Conservation (phyloP, 1,139 yeast species). For the Suhomyces bokatorum region DNA sequence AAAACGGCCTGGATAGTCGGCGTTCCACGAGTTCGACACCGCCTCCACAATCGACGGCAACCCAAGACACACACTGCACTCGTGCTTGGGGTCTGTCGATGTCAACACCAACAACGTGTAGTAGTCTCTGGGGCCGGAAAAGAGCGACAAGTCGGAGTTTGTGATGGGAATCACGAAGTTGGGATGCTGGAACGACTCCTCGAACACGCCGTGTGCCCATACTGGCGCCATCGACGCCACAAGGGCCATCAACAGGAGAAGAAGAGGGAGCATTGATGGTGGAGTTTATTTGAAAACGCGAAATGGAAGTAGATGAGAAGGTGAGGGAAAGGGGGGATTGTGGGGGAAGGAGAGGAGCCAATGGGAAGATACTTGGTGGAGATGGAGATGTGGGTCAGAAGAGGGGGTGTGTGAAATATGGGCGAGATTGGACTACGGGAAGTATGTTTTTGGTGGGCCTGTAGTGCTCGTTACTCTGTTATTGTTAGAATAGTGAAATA, state of each 20-base stretch:
- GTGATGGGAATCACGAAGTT: slow-evolving; percentile 31
- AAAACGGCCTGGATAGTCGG: slow-evolving; percentile 40
- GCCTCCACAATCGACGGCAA: slow-evolving; percentile 39
- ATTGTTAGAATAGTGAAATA: too few relatives aligned
- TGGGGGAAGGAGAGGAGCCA: too few relatives aligned
- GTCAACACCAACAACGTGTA: slow-evolving; percentile 47
- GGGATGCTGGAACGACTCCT: slow-evolving; percentile 9
- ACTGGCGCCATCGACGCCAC: neutral
- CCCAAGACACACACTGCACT: slow-evolving; percentile 43
- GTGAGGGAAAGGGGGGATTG: neutral
- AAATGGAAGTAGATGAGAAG: neutral
- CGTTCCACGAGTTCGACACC: slow-evolving; percentile 46
- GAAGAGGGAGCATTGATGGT: neutral
- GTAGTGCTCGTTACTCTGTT: too few relatives aligned
- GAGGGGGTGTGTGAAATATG: too few relatives aligned
- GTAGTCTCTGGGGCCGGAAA: slow-evolving; percentile 42
- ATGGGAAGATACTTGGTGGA: too few relatives aligned
- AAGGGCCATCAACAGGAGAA: neutral
- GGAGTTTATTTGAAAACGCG: neutral
- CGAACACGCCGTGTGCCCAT: neutral
- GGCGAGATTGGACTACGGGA: too few relatives aligned
- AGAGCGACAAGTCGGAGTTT: slow-evolving; percentile 31
- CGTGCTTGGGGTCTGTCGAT: slow-evolving; percentile 34
- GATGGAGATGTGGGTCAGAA: too few relatives aligned
- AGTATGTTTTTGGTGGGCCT: too few relatives aligned